Percentiles rank a stretch among this genome's conserved stretches.
phyloP scores from a whole-genome alignment of 441 rosid species.

The Theobroma grandiflorum region DNA sequence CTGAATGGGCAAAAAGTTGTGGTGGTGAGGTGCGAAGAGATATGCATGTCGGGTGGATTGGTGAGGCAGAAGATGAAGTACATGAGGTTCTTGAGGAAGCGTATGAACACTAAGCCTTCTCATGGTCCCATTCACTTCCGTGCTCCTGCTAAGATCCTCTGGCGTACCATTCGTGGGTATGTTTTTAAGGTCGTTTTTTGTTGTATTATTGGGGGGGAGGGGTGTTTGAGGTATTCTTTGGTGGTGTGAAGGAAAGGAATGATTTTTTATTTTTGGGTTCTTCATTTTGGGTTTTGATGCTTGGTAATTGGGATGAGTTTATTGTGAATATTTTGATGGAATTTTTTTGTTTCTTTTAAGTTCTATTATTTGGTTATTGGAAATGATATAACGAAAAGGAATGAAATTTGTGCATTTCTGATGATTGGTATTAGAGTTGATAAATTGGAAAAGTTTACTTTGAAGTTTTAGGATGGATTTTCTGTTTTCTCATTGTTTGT shows the following conservation, averaged over 20 bases:
- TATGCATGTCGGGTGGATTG: slow-evolving; percentile 85
- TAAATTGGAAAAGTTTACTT: neutral
- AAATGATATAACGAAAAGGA: neutral
- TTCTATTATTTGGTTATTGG: neutral
- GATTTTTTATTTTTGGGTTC: neutral
- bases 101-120: slow-evolving; percentile 96
- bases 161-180: slow-evolving; percentile 93
- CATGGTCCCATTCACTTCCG: slow-evolving; percentile 96
- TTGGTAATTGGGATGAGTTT: neutral
- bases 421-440: neutral
- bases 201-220: neutral
- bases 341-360: neutral
- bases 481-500: neutral
- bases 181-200: slow-evolving; percentile 13
- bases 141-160: slow-evolving; percentile 88
- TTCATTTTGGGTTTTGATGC: too few species aligned
- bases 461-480: neutral
- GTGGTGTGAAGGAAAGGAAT: neutral
- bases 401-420: neutral
- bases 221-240: too few species aligned
- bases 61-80: slow-evolving; percentile 96
- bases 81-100: slow-evolving; percentile 85
- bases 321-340: neutral
- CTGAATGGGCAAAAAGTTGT: slow-evolving; percentile 87
- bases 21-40: slow-evolving; percentile 86